phyloP scores from a whole-genome alignment of 176 grass and related monocot species.

The Musa itinerans region DNA sequence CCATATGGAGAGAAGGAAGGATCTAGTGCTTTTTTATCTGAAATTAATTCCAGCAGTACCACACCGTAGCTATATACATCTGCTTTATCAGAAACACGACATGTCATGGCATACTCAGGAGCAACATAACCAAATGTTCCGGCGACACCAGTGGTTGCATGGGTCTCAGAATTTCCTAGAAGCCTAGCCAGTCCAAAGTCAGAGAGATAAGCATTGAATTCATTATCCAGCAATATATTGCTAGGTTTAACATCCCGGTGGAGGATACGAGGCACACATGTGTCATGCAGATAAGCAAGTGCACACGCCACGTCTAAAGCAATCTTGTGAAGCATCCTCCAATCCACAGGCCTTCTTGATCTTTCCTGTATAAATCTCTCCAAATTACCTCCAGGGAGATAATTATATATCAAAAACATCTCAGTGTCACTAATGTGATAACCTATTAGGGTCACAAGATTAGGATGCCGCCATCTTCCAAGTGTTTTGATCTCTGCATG shows the following conservation, averaged over 20 bases:
- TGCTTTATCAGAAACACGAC: conserved; percentile 94
- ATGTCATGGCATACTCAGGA: conserved; percentile 95
- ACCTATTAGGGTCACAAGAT: conserved; percentile 87
- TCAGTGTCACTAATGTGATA: conserved; percentile 70
- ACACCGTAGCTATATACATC: conserved; percentile 97
- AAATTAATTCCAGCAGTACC: conserved; percentile 83
- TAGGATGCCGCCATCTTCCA: conserved; percentile 64
- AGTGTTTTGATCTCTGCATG: conserved; percentile 91
- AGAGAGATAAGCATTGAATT: conserved; percentile 71
- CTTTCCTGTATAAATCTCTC: conserved; percentile 93
- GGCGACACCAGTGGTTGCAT: conserved; percentile 92
- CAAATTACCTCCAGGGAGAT: conserved; percentile 83
- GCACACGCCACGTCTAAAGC: conserved; percentile 80
- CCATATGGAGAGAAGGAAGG: conserved; percentile 95
- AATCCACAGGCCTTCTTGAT: conserved; percentile 61
- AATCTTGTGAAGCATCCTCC: conserved; percentile 98
- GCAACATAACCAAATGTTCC: conserved; percentile 97
- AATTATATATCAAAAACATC: conserved; percentile 98
- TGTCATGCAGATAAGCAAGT: conserved; percentile 78
- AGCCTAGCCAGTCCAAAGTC: conserved; percentile 94
- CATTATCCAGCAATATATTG: conserved; percentile 85
- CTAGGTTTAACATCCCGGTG: conserved; percentile 93
- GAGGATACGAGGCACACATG: conserved; percentile 70
- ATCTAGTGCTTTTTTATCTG: conserved; percentile 84
- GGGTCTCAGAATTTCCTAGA: conserved; percentile 90